phyloP scores from a whole-genome alignment of 2,329 filamentous ascomycete species.

The Penicillium sp. region DNA sequence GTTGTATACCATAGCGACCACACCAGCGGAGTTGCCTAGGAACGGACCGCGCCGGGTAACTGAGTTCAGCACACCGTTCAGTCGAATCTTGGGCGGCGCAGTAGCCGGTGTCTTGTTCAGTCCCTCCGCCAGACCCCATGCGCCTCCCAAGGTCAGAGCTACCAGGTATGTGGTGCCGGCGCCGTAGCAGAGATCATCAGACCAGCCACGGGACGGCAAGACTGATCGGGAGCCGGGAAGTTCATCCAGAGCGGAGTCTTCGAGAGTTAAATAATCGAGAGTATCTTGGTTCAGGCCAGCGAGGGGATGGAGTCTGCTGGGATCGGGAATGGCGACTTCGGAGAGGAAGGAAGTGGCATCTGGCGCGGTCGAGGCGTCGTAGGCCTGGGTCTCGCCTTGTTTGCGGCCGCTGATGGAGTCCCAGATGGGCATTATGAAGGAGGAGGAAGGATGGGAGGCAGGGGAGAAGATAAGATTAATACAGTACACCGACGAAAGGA shows the following conservation, averaged over 20 bases:
- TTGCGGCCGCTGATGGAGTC: constrained; percentile 62
- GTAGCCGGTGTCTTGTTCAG: constrained; percentile 67
- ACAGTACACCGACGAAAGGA: constrained; percentile 20
- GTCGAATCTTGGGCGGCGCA: constrained; percentile 81
- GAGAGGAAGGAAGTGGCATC: constrained; percentile 86
- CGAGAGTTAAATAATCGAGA: constrained; percentile 90
- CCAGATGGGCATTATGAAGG: constrained; percentile 55
- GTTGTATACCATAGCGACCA: constrained; percentile 95
- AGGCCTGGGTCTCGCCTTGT: constrained; percentile 56
- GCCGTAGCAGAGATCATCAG: constrained; percentile 96
- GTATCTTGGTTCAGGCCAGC: constrained; percentile 89
- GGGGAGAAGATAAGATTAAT: constrained; percentile 28
- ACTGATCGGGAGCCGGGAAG: constrained; percentile 82
- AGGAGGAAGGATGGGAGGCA: constrained; percentile 16
- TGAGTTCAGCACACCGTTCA: constrained; percentile 93
- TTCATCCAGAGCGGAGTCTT: constrained; percentile 84
- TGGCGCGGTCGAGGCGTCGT: constrained; percentile 69
- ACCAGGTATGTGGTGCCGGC: constrained; percentile 90
- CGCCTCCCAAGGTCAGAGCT: constrained; percentile 80
- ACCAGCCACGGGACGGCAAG: constrained; percentile 92
- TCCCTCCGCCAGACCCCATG: constrained; percentile 89
- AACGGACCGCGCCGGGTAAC: constrained; percentile 91
- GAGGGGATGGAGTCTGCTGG: constrained; percentile 84
- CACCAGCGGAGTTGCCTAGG: constrained; percentile 91
- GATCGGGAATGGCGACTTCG: constrained; percentile 74